Evolutionary conservation across 257 asterid species (phyloP).

Genomic region (Verbascum thapsus): DNA sequence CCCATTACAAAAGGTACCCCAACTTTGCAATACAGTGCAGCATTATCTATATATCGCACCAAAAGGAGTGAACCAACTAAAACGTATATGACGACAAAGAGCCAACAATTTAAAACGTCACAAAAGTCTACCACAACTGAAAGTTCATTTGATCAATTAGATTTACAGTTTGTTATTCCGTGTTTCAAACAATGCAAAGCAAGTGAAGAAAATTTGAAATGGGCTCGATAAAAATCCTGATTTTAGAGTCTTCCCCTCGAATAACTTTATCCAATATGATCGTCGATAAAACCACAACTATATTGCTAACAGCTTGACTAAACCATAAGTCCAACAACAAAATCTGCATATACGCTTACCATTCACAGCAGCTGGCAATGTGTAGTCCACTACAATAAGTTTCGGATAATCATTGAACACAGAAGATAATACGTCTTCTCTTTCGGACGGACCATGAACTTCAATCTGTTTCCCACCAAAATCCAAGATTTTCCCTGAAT

Average conservation of each 20-base stretch:
- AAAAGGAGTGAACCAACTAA: slow-evolving; percentile 3
- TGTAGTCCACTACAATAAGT: slow-evolving; percentile 82
- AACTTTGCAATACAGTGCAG: slow-evolving; percentile 77
- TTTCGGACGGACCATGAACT: slow-evolving; percentile 65
- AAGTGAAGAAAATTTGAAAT: background rate
- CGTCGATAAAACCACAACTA: background rate
- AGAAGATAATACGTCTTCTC: slow-evolving; percentile 56
- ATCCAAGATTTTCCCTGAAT: slow-evolving; percentile 66
- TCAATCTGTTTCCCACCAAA: slow-evolving; percentile 68
- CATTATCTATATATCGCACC: slow-evolving; percentile 58
- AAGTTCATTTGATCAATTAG: background rate
- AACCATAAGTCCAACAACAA: slow-evolving; percentile 8
- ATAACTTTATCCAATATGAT: no score
- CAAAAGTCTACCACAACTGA: background rate
- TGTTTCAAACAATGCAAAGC: background rate
- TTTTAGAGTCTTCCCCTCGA: no score
- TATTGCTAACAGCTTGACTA: background rate
- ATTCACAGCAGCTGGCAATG: slow-evolving; percentile 81
- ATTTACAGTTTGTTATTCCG: background rate
- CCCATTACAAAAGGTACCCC: slow-evolving; percentile 99
- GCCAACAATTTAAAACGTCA: slow-evolving; percentile 16
- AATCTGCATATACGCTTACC: slow-evolving; percentile 41
- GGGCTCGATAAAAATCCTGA: no score
- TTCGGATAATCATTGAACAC: slow-evolving; percentile 58
- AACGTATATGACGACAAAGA: background rate